Base-by-base conservation (phyloP, 2,329 filamentous ascomycete species). In the Elsinoe necatrix region DNA sequence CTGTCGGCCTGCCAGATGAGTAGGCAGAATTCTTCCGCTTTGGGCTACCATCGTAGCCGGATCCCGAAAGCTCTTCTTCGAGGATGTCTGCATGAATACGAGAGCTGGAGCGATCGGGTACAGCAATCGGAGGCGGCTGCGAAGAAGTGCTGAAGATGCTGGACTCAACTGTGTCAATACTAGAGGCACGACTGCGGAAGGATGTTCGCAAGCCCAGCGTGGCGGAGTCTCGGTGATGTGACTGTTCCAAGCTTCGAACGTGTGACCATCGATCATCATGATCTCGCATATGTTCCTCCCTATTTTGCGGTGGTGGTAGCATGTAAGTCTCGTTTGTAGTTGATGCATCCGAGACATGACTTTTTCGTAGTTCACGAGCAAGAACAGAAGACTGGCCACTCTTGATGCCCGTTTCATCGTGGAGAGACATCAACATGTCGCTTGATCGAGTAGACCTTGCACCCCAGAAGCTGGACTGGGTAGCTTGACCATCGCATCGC, bases 31-130 rank as follows among this genome's bases (percentile, higher is more conserved):
- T 48, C 27, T 39, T 29, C 11, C 37, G 27, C 41, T 37, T 56
- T 1, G 54, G 54, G 21, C 54, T 56, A n/a, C 54, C 54, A 18
- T 56, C 41, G 25, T 42, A 45, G 14, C 18, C 42, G 9, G 37
- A 42, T 5, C 21, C 29, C 14, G 41, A 42, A 18, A 35, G 14
- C 18, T 56, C 54, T 21, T 56, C 54, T 16, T 56, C 54, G 4
- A 56, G 41, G 2, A 37, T 37, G 59, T 83, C 71, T 0, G 83
- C 80, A 20, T 85, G 79, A 64, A 86, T 84, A 59, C 90, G 83
- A 4, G 91, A 98, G 71, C 92, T 97, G 27, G 89, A 87, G 57
- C 93, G 80, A 2, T 85, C 85, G 0, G 93, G 93, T 5, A 98
- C 95, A 0, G 93, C 91, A 74, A 95, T 96, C 0, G 93, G 93